phyloP scores from a whole-genome alignment of 1,284 basidiomycete genomes.

The Ustilago hordei region DNA sequence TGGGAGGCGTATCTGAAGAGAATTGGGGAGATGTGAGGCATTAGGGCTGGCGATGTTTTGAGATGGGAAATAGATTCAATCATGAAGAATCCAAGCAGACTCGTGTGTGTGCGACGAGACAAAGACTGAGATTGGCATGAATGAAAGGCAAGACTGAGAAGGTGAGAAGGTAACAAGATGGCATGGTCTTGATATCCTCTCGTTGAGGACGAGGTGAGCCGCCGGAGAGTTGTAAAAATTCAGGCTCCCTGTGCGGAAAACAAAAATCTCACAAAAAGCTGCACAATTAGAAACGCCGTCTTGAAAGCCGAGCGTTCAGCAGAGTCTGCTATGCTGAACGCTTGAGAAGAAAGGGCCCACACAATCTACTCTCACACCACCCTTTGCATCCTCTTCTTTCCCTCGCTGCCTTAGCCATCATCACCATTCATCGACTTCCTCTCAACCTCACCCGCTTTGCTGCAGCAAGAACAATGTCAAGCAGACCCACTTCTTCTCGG shows the following conservation, averaged over 20 bases:
- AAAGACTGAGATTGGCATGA: too few species aligned
- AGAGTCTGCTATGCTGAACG: neutral
- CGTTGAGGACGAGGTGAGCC: neutral
- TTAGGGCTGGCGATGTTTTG: too few species aligned
- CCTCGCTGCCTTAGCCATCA: neutral
- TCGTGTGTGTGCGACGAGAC: too few species aligned
- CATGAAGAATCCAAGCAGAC: too few species aligned
- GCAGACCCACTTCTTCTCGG: slow-evolving; percentile 16
- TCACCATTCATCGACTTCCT: neutral
- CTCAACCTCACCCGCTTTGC: neutral
- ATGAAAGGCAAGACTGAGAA: too few species aligned
- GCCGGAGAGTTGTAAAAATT: neutral
- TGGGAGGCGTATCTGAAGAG: slow-evolving; percentile 87
- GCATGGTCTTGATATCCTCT: too few species aligned
- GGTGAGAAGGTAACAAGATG: too few species aligned
- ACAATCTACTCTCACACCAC: neutral
- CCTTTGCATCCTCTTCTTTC: neutral
- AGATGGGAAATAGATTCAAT: too few species aligned
- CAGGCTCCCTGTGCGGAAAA: neutral
- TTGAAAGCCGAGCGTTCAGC: neutral
- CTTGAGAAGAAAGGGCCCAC: slow-evolving; percentile 7
- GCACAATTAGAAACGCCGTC: slow-evolving; percentile 16
- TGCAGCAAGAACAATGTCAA: slow-evolving; percentile 11
- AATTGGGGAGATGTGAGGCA: slow-evolving; percentile 27
- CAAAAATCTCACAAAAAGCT: neutral